Evolutionary conservation across 352 stramenopile genomes (phyloP).

Genomic region (Pythium myriotylum): DNA sequence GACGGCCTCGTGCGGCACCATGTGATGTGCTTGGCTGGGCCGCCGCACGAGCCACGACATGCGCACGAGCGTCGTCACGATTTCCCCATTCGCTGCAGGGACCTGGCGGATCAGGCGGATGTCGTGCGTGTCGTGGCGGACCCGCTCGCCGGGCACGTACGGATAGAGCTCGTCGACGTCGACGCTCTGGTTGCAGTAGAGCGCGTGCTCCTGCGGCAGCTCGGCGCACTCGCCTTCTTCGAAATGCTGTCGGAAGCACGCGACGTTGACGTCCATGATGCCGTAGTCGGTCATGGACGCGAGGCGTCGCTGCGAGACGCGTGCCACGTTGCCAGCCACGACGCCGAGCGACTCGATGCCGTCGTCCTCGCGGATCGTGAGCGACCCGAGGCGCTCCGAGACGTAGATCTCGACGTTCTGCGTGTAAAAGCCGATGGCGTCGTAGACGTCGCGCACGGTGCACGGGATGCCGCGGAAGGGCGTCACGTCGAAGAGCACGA

Average conservation of each 20-base stretch:
- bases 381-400: slow-evolving; percentile 17
- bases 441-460: slow-evolving; percentile 42
- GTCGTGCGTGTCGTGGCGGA: slow-evolving; percentile 15
- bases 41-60: slow-evolving; percentile 5
- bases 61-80: slow-evolving; percentile 5
- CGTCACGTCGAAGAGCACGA: slow-evolving; percentile 50
- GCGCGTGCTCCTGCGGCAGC: slow-evolving; percentile 9
- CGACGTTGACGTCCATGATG: slow-evolving; percentile 19
- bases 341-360: slow-evolving; percentile 3
- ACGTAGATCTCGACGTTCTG: slow-evolving; percentile 39
- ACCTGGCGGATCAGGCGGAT: slow-evolving; percentile 7
- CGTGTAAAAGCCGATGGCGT: slow-evolving; percentile 47
- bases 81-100: background rate
- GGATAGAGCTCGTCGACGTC: slow-evolving; percentile 23
- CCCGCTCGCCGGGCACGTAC: slow-evolving; percentile 15
- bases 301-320: slow-evolving; percentile 14
- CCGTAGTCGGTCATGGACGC: slow-evolving; percentile 4
- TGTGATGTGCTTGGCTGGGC: background rate
- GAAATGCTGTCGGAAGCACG: slow-evolving; percentile 15
- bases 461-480: slow-evolving; percentile 32
- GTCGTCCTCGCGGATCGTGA: slow-evolving; percentile 28
- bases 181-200: slow-evolving; percentile 9
- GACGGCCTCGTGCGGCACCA: background rate
- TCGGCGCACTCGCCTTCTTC: background rate
- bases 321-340: background rate